Conservation (phyloP, 352 stramenopile species). For the Pythium graminicola region DNA sequence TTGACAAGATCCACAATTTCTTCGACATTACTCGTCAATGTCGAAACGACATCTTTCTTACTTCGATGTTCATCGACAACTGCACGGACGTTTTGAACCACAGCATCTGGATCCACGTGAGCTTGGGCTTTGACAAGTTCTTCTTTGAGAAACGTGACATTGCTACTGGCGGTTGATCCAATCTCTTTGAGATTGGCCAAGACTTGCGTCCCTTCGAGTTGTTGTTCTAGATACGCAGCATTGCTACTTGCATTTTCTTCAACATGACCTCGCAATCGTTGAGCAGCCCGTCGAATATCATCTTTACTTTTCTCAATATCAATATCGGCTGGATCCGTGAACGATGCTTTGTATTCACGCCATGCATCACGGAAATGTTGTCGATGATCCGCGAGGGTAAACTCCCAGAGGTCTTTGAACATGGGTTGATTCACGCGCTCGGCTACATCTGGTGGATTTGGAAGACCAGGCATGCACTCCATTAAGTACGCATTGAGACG, state of each 20-base stretch:
- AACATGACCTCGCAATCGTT: constrained; percentile 46
- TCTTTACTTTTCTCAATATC: constrained; percentile 62
- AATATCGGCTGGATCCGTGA: constrained; percentile 41
- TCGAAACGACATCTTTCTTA: constrained; percentile 60
- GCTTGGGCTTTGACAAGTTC: constrained; percentile 46
- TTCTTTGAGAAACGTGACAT: constrained; percentile 49
- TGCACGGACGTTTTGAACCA: constrained; percentile 47
- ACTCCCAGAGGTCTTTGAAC: constrained; percentile 77
- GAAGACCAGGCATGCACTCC: constrained; percentile 54
- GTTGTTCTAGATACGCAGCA: constrained; percentile 48
- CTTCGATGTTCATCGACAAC: constrained; percentile 59
- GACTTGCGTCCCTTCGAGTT: constrained; percentile 59
- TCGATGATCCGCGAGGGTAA: constrained; percentile 59
- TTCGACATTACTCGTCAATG: constrained; percentile 60
- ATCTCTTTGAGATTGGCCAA: constrained; percentile 53
- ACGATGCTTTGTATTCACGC: constrained; percentile 65
- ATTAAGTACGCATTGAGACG: constrained; percentile 44
- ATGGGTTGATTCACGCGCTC: constrained; percentile 33
- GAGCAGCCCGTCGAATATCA: constrained; percentile 44
- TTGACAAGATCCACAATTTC: constrained; percentile 63
- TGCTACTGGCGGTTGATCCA: constrained; percentile 35
- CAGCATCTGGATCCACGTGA: constrained; percentile 55
- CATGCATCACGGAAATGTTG: constrained; percentile 59
- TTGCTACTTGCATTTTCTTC: constrained; percentile 51
- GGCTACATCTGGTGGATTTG: constrained; percentile 60